Conservation (phyloP, 768 basidiomycete genomes). For the Daedalea quercina region DNA sequence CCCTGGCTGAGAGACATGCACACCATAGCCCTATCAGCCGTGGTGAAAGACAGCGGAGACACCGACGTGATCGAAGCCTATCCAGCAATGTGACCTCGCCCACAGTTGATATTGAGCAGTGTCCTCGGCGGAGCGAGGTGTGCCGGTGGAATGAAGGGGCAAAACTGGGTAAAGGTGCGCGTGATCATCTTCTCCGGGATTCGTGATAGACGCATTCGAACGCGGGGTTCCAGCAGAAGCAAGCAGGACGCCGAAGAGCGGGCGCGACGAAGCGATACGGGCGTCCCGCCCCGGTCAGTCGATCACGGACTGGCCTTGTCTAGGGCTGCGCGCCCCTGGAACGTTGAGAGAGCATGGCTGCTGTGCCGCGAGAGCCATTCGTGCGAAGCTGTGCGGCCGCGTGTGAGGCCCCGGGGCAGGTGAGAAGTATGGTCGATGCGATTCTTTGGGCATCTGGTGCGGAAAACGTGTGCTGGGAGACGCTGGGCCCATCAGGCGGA, state of each 20-base stretch:
- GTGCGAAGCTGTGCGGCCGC: slow-evolving; percentile 43
- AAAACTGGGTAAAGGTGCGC: slow-evolving; percentile 48
- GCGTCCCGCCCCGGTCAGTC: slow-evolving; percentile 63
- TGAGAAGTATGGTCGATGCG: slow-evolving; percentile 64
- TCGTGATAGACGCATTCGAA: slow-evolving; percentile 39
- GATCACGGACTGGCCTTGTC: slow-evolving; percentile 1
- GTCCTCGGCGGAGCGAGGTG: slow-evolving; percentile 74
- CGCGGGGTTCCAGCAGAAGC: slow-evolving; percentile 43
- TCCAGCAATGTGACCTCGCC: slow-evolving; percentile 32
- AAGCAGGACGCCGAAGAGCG: slow-evolving; percentile 52
- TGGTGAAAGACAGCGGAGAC: slow-evolving; percentile 78
- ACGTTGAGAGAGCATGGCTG: slow-evolving; percentile 16
- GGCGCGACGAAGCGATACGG: slow-evolving; percentile 57
- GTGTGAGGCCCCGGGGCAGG: slow-evolving; percentile 57
- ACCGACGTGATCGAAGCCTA: slow-evolving; percentile 74
- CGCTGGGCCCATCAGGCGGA: slow-evolving; percentile 27
- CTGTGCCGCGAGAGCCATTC: slow-evolving; percentile 46
- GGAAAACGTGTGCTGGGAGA: slow-evolving; percentile 2
- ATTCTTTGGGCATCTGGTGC: slow-evolving; percentile 7
- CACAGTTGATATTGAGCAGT: slow-evolving; percentile 28
- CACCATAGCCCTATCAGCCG: slow-evolving; percentile 78
- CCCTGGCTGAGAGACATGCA: neutral
- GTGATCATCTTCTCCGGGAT: slow-evolving; percentile 68
- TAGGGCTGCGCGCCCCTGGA: slow-evolving; percentile 9
- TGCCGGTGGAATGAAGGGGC: slow-evolving; percentile 62